Conservation (phyloP, 1,284 basidiomycete species). For the Ganoderma meredithae region DNA sequence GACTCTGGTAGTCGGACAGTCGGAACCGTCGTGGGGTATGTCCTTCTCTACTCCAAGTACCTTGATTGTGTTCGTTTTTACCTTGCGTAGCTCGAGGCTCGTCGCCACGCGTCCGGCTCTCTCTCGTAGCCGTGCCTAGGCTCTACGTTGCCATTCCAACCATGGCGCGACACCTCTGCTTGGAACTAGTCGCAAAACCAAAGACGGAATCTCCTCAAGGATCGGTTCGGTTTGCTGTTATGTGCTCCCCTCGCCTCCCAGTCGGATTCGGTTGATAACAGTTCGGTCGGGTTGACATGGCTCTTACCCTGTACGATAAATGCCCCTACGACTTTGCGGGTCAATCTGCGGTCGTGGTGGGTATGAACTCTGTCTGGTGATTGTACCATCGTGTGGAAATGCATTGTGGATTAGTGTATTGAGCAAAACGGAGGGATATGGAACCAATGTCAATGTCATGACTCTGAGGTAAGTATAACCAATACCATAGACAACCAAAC, state of each 20-base stretch:
- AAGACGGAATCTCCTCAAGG: not conserved
- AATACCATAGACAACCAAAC: not conserved
- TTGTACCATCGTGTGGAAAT: not conserved
- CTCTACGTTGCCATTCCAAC: not conserved
- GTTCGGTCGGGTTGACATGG: not conserved
- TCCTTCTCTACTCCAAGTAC: not conserved
- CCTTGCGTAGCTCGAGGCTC: conserved; percentile 11
- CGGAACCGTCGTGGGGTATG: conserved; percentile 13
- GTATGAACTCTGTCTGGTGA: not conserved
- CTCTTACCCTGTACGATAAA: conserved; percentile 11
- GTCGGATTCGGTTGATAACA: not conserved
- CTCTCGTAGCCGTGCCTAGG: conserved; percentile 23
- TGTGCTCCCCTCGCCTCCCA: not conserved
- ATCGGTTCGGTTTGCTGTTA: not conserved
- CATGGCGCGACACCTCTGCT: conserved; percentile 13
- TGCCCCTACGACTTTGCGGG: too few relatives aligned
- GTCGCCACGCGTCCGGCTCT: conserved; percentile 26
- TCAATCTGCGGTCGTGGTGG: not conserved
- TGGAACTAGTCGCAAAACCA: not conserved
- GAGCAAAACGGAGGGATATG: not conserved
- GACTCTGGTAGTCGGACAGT: conserved; percentile 27
- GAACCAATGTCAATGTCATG: not conserved
- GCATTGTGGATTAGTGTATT: not conserved
- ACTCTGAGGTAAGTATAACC: not conserved
- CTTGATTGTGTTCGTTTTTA: not conserved